Percentiles rank a stretch among this genome's conserved stretches.
phyloP scores from a whole-genome alignment of 2,329 filamentous ascomycete genomes.

The Sordariomycetes sp. region DNA sequence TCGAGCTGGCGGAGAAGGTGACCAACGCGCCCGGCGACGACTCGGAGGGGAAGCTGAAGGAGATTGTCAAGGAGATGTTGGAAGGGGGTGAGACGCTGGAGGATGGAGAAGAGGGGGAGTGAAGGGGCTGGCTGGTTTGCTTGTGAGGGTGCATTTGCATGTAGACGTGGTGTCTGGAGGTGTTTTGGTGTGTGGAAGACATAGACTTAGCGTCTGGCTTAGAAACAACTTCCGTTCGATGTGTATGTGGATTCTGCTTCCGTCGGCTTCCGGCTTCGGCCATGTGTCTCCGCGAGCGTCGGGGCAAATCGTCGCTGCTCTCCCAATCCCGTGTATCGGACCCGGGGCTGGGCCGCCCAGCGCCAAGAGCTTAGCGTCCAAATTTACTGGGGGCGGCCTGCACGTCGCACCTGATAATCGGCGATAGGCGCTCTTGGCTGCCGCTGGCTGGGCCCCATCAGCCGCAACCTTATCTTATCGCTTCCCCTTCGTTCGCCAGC shows the following conservation, averaged over 20 bases:
- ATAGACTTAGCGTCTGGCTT: neutral
- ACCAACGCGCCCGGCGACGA: slow-evolving; percentile 31
- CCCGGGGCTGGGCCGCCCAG: too few relatives aligned
- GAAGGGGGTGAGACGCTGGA: neutral
- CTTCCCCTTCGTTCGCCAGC: neutral
- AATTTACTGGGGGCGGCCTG: neutral
- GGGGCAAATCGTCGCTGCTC: too few relatives aligned
- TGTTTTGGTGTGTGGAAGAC: neutral
- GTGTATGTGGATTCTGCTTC: too few relatives aligned
- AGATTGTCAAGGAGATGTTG: slow-evolving; percentile 4
- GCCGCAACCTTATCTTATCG: too few relatives aligned
- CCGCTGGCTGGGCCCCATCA: too few relatives aligned
- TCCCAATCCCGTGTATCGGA: too few relatives aligned
- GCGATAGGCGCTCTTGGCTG: too few relatives aligned
- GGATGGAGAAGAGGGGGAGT: neutral
- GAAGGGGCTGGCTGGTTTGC: neutral
- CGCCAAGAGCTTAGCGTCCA: neutral
- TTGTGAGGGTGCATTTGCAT: neutral
- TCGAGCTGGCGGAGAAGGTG: slow-evolving; percentile 66
- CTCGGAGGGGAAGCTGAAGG: slow-evolving; percentile 5
- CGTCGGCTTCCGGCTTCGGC: too few relatives aligned
- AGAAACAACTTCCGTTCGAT: too few relatives aligned
- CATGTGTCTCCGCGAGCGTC: too few relatives aligned
- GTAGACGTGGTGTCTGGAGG: neutral
- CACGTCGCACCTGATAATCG: too few relatives aligned